These are phyloP conservation scores for Fusarium palustre DNA, from an alignment of 2,329 filamentous ascomycete genomes.

Conservation along the genomic window DNA sequence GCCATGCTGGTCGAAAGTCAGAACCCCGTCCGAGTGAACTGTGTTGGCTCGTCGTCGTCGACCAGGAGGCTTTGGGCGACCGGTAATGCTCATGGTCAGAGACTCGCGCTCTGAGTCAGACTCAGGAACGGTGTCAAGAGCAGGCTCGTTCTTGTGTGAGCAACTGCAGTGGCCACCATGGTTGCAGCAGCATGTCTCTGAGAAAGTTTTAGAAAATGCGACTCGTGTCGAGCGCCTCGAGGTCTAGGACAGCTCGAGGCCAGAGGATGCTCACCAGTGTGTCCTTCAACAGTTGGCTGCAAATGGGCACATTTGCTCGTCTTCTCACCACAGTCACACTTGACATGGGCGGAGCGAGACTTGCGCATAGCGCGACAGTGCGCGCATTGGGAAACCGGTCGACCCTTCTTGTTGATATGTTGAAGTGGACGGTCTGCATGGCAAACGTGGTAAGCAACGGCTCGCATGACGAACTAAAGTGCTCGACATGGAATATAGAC, in stretches of 20 bases:
- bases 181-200: slow-evolving; percentile 77
- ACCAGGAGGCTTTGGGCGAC: slow-evolving; percentile 56
- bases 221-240: slow-evolving; percentile 19
- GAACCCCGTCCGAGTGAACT: slow-evolving; percentile 68
- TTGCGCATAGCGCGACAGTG: slow-evolving; percentile 98
- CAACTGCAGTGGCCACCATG: slow-evolving; percentile 76
- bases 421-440: slow-evolving; percentile 84
- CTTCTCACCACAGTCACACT: slow-evolving; percentile 97
- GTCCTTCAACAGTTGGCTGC: slow-evolving; percentile 67
- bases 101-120: slow-evolving; percentile 68
- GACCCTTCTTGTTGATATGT: slow-evolving; percentile 97
- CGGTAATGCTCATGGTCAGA: slow-evolving; percentile 41
- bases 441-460: slow-evolving; percentile 42
- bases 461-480: background rate
- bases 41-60: slow-evolving; percentile 71
- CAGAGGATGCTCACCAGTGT: slow-evolving; percentile 64
- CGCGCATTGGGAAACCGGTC: slow-evolving; percentile 96
- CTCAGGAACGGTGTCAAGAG: slow-evolving; percentile 72
- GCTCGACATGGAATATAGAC: slow-evolving; percentile 48
- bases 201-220: slow-evolving; percentile 34
- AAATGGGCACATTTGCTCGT: slow-evolving; percentile 75
- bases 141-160: slow-evolving; percentile 70
- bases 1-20: slow-evolving; percentile 72
- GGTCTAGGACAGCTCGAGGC: slow-evolving; percentile 12
- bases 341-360: slow-evolving; percentile 92